These are phyloP conservation scores for Leccinum variicolor DNA, from an alignment of 768 basidiomycete species.

Conservation along the genomic window DNA sequence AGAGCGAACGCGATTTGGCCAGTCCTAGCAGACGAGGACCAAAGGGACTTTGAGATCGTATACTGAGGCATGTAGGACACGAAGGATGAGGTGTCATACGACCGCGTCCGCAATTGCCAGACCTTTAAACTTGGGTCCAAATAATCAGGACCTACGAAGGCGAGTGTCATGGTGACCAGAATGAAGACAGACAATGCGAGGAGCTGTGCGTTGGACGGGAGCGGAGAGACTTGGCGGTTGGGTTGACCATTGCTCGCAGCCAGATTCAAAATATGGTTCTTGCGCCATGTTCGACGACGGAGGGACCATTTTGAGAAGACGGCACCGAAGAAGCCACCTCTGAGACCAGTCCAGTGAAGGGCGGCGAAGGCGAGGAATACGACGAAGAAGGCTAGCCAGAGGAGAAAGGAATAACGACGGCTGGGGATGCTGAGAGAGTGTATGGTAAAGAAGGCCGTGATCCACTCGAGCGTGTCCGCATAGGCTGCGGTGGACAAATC, in stretches of 20 bases:
- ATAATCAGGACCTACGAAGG: constrained; percentile 67
- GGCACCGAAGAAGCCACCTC: constrained; percentile 45
- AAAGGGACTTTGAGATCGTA: constrained; percentile 65
- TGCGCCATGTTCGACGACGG: constrained; percentile 56
- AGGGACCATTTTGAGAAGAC: constrained; percentile 58
- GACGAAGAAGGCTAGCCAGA: constrained; percentile 53
- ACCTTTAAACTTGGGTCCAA: constrained; percentile 48
- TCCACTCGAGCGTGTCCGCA: constrained; percentile 46
- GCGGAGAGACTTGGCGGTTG: constrained; percentile 40
- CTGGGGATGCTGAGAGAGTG: constrained; percentile 52
- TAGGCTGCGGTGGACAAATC: constrained; percentile 35
- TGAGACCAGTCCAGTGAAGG: constrained; percentile 41
- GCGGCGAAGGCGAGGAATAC: constrained; percentile 39
- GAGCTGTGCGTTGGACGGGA: constrained; percentile 66
- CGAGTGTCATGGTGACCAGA: constrained; percentile 41
- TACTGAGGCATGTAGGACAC: constrained; percentile 45
- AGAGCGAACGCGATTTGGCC: constrained; percentile 73
- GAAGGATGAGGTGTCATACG: constrained; percentile 32
- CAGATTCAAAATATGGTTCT: constrained; percentile 38
- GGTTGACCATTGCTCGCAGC: constrained; percentile 26
- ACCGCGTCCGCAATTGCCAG: constrained; percentile 37
- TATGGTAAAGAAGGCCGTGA: constrained; percentile 53
- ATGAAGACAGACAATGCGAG: constrained; percentile 46
- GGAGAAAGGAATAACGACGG: constrained; percentile 53
- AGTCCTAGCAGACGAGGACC: constrained; percentile 65